These are phyloP conservation scores for Colletotrichum sublineola DNA, from an alignment of 2,329 filamentous ascomycete species.

Conservation along the genomic window DNA sequence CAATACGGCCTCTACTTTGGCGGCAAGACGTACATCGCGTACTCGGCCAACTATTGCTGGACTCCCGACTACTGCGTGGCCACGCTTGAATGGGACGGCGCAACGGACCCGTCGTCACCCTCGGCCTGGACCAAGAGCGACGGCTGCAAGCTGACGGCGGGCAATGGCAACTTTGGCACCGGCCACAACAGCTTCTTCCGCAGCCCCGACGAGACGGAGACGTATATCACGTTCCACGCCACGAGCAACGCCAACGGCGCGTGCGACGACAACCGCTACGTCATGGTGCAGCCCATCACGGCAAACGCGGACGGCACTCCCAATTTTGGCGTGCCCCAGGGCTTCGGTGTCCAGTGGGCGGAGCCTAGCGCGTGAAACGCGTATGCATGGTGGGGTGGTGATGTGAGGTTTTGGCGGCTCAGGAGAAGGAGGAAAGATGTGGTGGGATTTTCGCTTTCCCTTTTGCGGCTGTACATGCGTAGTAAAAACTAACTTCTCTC, in stretches of 20 bases:
- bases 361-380: constrained; percentile 40
- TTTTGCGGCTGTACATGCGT: background rate
- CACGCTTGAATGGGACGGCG: constrained; percentile 65
- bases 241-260: constrained; percentile 62
- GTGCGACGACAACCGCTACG: constrained; percentile 67
- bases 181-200: constrained; percentile 71
- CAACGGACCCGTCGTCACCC: constrained; percentile 58
- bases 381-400: background rate
- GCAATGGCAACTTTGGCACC: constrained; percentile 69
- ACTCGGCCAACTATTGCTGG: constrained; percentile 70
- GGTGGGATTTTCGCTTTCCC: background rate
- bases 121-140: constrained; percentile 64
- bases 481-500: too few species aligned
- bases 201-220: constrained; percentile 66
- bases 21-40: constrained; percentile 66
- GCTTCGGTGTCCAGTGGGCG: constrained; percentile 44
- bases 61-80: constrained; percentile 67
- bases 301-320: constrained; percentile 65
- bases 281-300: constrained; percentile 65
- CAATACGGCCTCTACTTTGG: constrained; percentile 66
- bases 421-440: background rate
- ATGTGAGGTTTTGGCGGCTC: too few species aligned
- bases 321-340: constrained; percentile 59
- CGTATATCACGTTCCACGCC: constrained; percentile 69
- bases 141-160: constrained; percentile 64